These are phyloP conservation scores for Chenopodium album DNA, from an alignment of 148 eudicot genomes.

Conservation along the genomic window DNA sequence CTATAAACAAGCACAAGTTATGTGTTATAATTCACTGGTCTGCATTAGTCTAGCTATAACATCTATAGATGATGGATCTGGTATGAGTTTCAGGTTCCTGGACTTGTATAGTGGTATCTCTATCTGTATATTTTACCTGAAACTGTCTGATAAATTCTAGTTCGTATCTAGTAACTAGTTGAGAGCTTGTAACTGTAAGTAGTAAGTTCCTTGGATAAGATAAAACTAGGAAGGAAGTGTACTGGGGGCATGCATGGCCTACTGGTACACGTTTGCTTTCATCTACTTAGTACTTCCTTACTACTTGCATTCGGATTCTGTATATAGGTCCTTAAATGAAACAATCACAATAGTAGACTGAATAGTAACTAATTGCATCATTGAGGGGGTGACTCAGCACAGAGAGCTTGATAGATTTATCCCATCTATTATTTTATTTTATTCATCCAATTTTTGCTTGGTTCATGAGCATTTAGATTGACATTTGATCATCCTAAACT, in stretches of 20 bases:
- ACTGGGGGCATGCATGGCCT: slow-evolving; percentile 2
- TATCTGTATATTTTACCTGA: not conserved
- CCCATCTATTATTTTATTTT: too few relatives aligned
- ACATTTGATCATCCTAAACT: slow-evolving; percentile 4
- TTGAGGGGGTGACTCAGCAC: not conserved
- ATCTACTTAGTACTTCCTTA: not conserved
- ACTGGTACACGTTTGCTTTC: not conserved
- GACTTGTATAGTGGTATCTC: not conserved
- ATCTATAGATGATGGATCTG: not conserved
- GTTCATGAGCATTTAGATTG: not conserved
- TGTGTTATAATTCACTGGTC: not conserved
- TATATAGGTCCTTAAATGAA: not conserved
- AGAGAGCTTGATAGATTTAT: not conserved
- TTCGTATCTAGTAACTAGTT: not conserved
- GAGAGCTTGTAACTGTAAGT: not conserved
- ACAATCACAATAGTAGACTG: not conserved
- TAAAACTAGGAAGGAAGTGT: not conserved
- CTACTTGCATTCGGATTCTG: not conserved
- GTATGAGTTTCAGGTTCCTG: not conserved
- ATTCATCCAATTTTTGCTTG: not conserved
- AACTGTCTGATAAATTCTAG: not conserved
- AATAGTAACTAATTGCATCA: not conserved
- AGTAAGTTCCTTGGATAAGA: not conserved
- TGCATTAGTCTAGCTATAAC: not conserved
- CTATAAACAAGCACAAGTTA: not conserved